A percentile compares a stretch with the other conserved stretches of the same genome.
Evolutionary conservation across 2,329 filamentous ascomycete genomes (phyloP).

Genomic region (Tolypocladium capitatum): DNA sequence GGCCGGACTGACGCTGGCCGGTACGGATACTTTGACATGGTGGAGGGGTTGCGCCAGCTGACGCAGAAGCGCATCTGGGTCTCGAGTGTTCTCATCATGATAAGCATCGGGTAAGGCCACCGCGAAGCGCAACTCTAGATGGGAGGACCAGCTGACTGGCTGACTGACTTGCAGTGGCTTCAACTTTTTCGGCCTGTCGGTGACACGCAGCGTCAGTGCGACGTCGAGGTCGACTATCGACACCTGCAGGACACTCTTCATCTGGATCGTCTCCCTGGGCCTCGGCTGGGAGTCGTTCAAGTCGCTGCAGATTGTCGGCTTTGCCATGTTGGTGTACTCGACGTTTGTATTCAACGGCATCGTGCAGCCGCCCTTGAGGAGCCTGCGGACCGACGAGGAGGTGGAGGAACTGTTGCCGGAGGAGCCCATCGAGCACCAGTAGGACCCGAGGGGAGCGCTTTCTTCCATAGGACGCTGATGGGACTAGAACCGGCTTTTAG

Average conservation of each 20-base stretch:
- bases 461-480: neutral
- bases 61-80: slow-evolving; percentile 54
- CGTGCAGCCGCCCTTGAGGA: slow-evolving; percentile 65
- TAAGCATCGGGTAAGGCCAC: slow-evolving; percentile 70
- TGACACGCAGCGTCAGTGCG: slow-evolving; percentile 79
- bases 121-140: neutral
- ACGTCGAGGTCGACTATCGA: slow-evolving; percentile 94
- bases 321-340: slow-evolving; percentile 82
- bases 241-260: slow-evolving; percentile 93
- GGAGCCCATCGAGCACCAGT: slow-evolving; percentile 65
- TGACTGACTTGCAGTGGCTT: slow-evolving; percentile 52
- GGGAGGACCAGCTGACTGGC: neutral
- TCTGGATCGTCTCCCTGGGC: slow-evolving; percentile 89
- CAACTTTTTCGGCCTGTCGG: slow-evolving; percentile 95
- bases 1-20: slow-evolving; percentile 61
- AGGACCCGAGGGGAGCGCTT: neutral
- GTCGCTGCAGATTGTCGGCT: slow-evolving; percentile 85
- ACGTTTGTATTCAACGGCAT: slow-evolving; percentile 96
- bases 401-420: slow-evolving; percentile 61
- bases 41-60: slow-evolving; percentile 74
- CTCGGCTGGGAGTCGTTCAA: slow-evolving; percentile 97
- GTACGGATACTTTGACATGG: slow-evolving; percentile 81
- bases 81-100: slow-evolving; percentile 84
- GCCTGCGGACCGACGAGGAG: slow-evolving; percentile 42
- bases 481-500: neutral